Conservation (phyloP, 2,329 filamentous ascomycete genomes). For the Fusarium nanum region DNA sequence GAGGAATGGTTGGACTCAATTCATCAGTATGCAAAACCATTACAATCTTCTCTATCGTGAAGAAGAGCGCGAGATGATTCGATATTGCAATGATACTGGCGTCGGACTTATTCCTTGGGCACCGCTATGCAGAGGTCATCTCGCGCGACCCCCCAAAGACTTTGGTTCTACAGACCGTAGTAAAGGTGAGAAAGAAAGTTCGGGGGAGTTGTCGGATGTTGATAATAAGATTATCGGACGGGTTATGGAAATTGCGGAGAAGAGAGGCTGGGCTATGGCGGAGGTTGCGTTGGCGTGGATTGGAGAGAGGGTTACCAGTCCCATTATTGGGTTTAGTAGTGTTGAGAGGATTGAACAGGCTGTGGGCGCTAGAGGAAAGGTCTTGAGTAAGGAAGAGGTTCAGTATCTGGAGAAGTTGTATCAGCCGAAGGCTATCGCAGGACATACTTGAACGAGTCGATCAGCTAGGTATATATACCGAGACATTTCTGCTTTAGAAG, state of each 20-base stretch:
- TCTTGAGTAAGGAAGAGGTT: conserved; percentile 10
- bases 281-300: conserved; percentile 39
- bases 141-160: conserved; percentile 14
- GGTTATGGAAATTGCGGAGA: conserved; percentile 22
- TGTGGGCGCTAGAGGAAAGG: conserved; percentile 21
- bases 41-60: conserved; percentile 69
- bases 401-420: conserved; percentile 34
- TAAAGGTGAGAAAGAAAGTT: conserved; percentile 23
- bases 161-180: conserved; percentile 31
- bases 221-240: conserved; percentile 24
- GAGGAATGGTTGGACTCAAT: conserved; percentile 66
- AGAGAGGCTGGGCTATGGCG: conserved; percentile 29
- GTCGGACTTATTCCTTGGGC: conserved; percentile 39
- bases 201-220: conserved; percentile 15
- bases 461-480: too few relatives aligned
- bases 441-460: neutral
- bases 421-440: conserved; percentile 24
- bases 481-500: too few relatives aligned
- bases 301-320: conserved; percentile 17
- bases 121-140: conserved; percentile 33
- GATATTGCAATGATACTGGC: conserved; percentile 54
- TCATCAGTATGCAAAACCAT: conserved; percentile 68
- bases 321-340: conserved; percentile 34
- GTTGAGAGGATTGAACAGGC: conserved; percentile 36
- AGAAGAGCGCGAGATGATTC: conserved; percentile 62